Conservation (phyloP, 2,329 filamentous ascomycete species). For the Sclerotinia borealis region DNA sequence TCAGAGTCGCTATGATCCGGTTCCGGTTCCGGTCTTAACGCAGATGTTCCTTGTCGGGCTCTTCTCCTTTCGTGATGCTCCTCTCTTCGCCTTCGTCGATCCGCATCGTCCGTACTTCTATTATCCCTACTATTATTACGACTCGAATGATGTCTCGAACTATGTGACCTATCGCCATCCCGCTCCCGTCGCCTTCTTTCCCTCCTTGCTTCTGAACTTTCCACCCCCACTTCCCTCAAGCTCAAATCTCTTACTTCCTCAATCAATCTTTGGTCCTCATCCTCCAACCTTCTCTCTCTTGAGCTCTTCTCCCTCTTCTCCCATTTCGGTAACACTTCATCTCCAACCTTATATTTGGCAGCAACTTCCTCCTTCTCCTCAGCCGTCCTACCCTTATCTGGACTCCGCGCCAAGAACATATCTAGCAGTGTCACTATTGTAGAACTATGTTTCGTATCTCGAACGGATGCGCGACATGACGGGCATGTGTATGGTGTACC, state of each 20-base stretch:
- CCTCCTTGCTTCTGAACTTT: slow-evolving; percentile 26
- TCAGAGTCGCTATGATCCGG: slow-evolving; percentile 20
- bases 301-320: slow-evolving; percentile 44
- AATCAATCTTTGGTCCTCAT: slow-evolving; percentile 30
- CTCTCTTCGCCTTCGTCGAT: slow-evolving; percentile 30
- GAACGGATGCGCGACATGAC: slow-evolving; percentile 79
- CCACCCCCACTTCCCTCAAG: slow-evolving; percentile 58
- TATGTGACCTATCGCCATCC: slow-evolving; percentile 24
- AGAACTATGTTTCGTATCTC: slow-evolving; percentile 84
- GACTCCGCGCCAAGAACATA: slow-evolving; percentile 77
- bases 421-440: slow-evolving; percentile 85
- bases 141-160: slow-evolving; percentile 30
- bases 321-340: slow-evolving; percentile 67
- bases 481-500: slow-evolving; percentile 71
- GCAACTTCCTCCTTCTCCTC: slow-evolving; percentile 73
- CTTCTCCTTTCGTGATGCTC: slow-evolving; percentile 31
- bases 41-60: slow-evolving; percentile 15
- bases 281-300: slow-evolving; percentile 48
- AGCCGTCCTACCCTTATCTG: slow-evolving; percentile 61
- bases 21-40: slow-evolving; percentile 17
- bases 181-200: slow-evolving; percentile 29
- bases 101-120: slow-evolving; percentile 26
- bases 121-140: slow-evolving; percentile 30
- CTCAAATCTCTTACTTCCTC: slow-evolving; percentile 29
- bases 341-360: slow-evolving; percentile 71